A percentile compares a stretch with the other conserved stretches of the same genome.
Conservation (phyloP, 495 filamentous ascomycete genomes). For the Trichoderma virens region DNA sequence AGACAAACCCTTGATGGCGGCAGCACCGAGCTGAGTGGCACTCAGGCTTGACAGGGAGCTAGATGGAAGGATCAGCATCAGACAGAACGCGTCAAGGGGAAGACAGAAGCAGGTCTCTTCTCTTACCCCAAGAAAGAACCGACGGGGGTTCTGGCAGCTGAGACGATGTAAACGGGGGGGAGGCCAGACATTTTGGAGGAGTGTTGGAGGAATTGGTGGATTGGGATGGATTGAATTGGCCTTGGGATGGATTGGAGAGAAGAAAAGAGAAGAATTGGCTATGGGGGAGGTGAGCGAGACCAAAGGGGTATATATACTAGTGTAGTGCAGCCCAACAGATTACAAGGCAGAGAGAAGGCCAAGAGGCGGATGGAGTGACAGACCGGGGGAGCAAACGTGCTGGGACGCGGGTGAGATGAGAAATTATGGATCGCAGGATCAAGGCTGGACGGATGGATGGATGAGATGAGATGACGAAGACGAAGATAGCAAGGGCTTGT, state of each 20-base stretch:
- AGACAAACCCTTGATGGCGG: constrained; percentile 77
- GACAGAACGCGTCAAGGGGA: background rate
- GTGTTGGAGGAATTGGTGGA: background rate
- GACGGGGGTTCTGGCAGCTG: constrained; percentile 79
- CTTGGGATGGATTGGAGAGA: background rate
- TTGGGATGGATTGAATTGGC: background rate
- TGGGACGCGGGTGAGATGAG: background rate
- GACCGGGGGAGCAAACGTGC: no score
- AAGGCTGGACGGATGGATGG: background rate
- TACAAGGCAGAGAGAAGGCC: constrained; percentile 12
- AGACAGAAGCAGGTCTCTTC: background rate
- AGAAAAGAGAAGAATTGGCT: constrained; percentile 11
- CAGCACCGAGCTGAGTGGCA: constrained; percentile 79
- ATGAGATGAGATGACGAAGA: no score
- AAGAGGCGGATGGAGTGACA: constrained; percentile 11
- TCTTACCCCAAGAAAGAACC: constrained; percentile 86
- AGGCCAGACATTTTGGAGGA: constrained; percentile 48
- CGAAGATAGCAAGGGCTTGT: background rate
- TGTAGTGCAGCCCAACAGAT: constrained; percentile 13
- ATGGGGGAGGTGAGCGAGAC: constrained; percentile 9
- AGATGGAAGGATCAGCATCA: constrained; percentile 12
- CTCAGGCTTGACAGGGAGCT: constrained; percentile 79
- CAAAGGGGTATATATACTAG: constrained; percentile 12
- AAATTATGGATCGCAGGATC: background rate
- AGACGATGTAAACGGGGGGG: constrained; percentile 91